phyloP scores from a whole-genome alignment of 2,329 filamentous ascomycete species.

The Nigrospora oryzae region DNA sequence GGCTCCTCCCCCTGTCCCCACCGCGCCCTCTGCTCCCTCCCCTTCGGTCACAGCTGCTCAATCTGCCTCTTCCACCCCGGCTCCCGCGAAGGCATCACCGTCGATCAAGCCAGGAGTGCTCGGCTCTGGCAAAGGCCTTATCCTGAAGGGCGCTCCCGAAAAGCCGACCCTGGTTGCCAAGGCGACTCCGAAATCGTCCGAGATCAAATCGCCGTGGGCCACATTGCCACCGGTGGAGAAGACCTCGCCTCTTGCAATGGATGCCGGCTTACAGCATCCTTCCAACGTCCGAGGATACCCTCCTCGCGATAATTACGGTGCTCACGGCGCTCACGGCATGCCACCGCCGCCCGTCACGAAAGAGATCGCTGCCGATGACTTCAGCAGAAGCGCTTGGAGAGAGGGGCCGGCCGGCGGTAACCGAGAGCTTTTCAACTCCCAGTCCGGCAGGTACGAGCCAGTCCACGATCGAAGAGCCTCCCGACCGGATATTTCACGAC shows the following conservation, averaged over 20 bases:
- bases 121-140: conserved; percentile 49
- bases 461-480: conserved; percentile 70
- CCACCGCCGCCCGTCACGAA: conserved; percentile 49
- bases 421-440: conserved; percentile 87
- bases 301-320: conserved; percentile 34
- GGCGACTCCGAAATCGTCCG: conserved; percentile 55
- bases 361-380: conserved; percentile 91
- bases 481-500: conserved; percentile 56
- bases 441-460: conserved; percentile 87
- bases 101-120: conserved; percentile 35
- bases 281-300: conserved; percentile 26
- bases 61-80: conserved; percentile 1
- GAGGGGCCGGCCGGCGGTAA: conserved; percentile 56
- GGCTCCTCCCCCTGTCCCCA: not conserved
- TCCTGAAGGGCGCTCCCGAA: conserved; percentile 59
- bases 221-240: conserved; percentile 77
- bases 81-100: conserved; percentile 21
- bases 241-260: conserved; percentile 59
- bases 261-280: conserved; percentile 28
- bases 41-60: not conserved
- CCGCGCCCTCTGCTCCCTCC: not conserved
- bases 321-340: conserved; percentile 44
- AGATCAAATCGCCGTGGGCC: conserved; percentile 89
- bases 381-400: conserved; percentile 74
- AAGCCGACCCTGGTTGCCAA: conserved; percentile 69